Evolutionary conservation across 768 basidiomycete genomes (phyloP).

Genomic region (Rhodotorula diobovata): DNA sequence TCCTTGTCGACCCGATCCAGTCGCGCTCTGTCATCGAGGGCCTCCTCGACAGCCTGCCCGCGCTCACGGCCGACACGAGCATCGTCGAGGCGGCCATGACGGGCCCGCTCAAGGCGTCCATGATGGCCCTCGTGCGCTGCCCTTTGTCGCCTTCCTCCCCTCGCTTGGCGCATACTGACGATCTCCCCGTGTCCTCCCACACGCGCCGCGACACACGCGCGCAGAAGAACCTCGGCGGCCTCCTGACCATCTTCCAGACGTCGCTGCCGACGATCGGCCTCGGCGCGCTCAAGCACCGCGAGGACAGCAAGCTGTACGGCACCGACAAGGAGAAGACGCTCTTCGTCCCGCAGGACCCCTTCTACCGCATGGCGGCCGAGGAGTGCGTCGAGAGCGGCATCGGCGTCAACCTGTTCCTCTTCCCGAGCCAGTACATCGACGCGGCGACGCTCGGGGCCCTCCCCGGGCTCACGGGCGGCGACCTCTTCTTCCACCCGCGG

Average conservation of each 20-base stretch:
- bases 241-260: conserved; percentile 46
- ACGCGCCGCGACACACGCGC: too few species aligned
- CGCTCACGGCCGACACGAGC: conserved; percentile 56
- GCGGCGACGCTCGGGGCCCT: conserved; percentile 70
- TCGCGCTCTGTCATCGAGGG: conserved; percentile 62
- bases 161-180: neutral
- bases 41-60: conserved; percentile 63
- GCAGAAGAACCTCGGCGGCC: conserved; percentile 43
- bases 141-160: neutral
- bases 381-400: conserved; percentile 85
- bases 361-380: conserved; percentile 78
- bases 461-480: conserved; percentile 74
- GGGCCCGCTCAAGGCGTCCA: conserved; percentile 65
- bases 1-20: conserved; percentile 70
- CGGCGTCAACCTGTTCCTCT: conserved; percentile 82
- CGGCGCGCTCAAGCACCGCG: conserved; percentile 45
- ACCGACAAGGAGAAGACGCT: conserved; percentile 79
- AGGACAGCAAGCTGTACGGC: conserved; percentile 65
- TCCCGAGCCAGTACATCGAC: conserved; percentile 73
- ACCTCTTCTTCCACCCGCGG: conserved; percentile 86
- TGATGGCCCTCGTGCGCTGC: conserved; percentile 64
- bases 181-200: neutral
- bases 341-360: conserved; percentile 69
- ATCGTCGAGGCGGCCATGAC: conserved; percentile 66
- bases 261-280: conserved; percentile 44